A percentile compares a stretch with the other conserved stretches of the same genome.
phyloP scores from a whole-genome alignment of 2,329 filamentous ascomycete genomes.

The Helicocarpus griseus region DNA sequence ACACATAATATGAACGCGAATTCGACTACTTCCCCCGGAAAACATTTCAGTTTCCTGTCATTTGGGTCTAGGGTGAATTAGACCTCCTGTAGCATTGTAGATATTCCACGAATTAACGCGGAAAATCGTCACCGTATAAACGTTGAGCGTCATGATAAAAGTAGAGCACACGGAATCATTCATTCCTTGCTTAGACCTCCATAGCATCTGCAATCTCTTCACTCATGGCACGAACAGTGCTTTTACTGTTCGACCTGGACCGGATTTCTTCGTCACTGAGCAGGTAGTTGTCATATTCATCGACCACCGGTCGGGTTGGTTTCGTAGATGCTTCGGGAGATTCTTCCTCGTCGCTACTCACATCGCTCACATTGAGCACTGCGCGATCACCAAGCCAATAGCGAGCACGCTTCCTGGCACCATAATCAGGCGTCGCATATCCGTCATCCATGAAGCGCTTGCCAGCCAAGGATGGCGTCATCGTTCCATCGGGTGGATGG shows the following conservation, averaged over 20 bases:
- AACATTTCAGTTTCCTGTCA: neutral
- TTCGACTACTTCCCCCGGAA: neutral
- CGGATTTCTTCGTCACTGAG: constrained; percentile 36
- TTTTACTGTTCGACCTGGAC: constrained; percentile 31
- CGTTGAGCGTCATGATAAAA: neutral
- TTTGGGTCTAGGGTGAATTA: neutral
- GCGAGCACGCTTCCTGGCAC: constrained; percentile 68
- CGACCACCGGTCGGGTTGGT: constrained; percentile 21
- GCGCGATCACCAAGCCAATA: constrained; percentile 75
- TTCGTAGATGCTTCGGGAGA: constrained; percentile 13
- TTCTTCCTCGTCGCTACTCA: constrained; percentile 24
- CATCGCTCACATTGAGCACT: constrained; percentile 32
- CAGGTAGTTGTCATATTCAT: constrained; percentile 35
- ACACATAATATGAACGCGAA: neutral
- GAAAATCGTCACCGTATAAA: neutral
- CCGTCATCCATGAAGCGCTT: constrained; percentile 41
- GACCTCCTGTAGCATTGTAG: neutral
- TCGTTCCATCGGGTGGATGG: constrained; percentile 49
- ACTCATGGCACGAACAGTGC: constrained; percentile 42
- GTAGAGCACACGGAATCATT: neutral
- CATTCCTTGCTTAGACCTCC: constrained; percentile 35
- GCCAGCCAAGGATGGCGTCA: constrained; percentile 30
- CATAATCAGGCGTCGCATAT: constrained; percentile 41
- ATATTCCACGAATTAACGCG: neutral
- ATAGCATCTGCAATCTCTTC: constrained; percentile 45